phyloP scores from a whole-genome alignment of 805 yeast genomes.

The Candida boidinii region DNA sequence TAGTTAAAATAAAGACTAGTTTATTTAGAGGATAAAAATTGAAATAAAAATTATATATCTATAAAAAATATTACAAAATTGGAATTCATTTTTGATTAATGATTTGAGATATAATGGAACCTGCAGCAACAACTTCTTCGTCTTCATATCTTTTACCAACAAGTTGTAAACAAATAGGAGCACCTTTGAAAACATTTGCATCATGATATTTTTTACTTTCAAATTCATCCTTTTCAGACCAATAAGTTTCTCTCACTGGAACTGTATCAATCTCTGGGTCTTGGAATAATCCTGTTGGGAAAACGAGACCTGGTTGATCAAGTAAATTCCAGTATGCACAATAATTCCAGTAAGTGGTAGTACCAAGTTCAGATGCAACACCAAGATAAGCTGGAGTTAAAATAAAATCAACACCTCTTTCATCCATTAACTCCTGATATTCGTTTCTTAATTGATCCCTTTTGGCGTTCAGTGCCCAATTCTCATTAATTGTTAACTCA shows the following conservation, averaged over 20 bases:
- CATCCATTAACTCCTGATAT: constrained; percentile 34
- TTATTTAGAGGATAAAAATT: too few relatives aligned
- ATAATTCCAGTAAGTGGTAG: constrained; percentile 57
- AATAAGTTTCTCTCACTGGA: constrained; percentile 10
- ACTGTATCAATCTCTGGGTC: background rate
- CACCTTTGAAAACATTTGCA: constrained; percentile 47
- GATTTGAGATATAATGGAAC: too few relatives aligned
- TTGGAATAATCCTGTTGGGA: constrained; percentile 5
- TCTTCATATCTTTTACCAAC: constrained; percentile 48
- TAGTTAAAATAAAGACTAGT: too few relatives aligned
- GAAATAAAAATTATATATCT: too few relatives aligned
- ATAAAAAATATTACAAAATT: too few relatives aligned
- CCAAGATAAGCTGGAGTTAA: constrained; percentile 50
- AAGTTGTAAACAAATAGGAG: constrained; percentile 53
- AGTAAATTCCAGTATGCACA: constrained; percentile 54
- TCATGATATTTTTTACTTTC: too few relatives aligned
- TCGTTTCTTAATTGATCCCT: constrained; percentile 44
- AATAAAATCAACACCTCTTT: constrained; percentile 43
- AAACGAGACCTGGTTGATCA: constrained; percentile 37
- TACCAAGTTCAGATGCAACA: constrained; percentile 48
- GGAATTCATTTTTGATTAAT: too few relatives aligned
- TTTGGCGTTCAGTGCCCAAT: constrained; percentile 33
- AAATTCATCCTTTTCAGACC: too few relatives aligned
- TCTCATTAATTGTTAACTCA: constrained; percentile 31
- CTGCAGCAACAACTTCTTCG: constrained; percentile 29